Conservation (phyloP, 139 green algal genomes). For the Chlorella sp. region DNA sequence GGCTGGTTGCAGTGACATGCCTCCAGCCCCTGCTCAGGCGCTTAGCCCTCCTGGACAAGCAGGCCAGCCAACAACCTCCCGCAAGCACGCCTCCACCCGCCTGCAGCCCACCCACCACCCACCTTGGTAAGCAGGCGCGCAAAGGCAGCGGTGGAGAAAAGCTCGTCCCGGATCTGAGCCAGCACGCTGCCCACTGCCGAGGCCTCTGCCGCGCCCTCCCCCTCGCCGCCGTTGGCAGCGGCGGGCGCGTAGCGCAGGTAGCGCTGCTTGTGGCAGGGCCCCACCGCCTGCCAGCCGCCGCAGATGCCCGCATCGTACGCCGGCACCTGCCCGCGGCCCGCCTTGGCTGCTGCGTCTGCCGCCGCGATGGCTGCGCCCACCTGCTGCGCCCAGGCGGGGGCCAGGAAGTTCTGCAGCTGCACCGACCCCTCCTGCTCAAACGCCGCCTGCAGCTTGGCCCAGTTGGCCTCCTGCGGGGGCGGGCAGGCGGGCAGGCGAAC, state of each 20-base stretch:
- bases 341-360: slow-evolving; percentile 58
- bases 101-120: background rate
- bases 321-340: slow-evolving; percentile 51
- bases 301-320: slow-evolving; percentile 50
- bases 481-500: no score
- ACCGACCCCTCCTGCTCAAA: slow-evolving; percentile 78
- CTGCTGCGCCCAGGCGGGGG: slow-evolving; percentile 16
- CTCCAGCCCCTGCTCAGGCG: no score
- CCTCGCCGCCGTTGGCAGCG: background rate
- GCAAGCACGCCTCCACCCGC: background rate
- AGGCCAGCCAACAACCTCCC: no score
- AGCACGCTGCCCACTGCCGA: slow-evolving; percentile 42
- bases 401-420: slow-evolving; percentile 80
- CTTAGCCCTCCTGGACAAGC: no score
- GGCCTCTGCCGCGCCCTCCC: background rate
- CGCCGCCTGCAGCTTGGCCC: slow-evolving; percentile 56
- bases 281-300: slow-evolving; percentile 63
- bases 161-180: slow-evolving; percentile 33
- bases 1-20: background rate
- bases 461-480: slow-evolving; percentile 1
- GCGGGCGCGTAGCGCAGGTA: slow-evolving; percentile 63
- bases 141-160: slow-evolving; percentile 73
- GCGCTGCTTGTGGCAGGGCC: slow-evolving; percentile 87
- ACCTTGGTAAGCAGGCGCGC: slow-evolving; percentile 64
- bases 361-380: slow-evolving; percentile 10